Base-by-base conservation (phyloP, 352 stramenopile species). In the Phytopythium sindhum region DNA sequence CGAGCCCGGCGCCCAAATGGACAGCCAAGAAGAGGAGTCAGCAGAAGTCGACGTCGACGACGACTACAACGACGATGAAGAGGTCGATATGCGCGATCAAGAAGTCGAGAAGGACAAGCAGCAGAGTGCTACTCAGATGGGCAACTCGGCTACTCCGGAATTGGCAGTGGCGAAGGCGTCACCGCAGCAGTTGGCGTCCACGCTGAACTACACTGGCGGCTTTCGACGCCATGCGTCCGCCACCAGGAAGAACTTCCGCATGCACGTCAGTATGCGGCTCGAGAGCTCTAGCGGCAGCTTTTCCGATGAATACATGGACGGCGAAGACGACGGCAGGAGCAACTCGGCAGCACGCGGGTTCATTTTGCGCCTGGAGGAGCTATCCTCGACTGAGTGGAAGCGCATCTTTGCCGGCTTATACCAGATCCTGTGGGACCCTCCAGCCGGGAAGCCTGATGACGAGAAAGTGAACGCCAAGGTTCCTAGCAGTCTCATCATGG, bases 351-450 rank as follows among this genome's bases (percentile, higher is more conserved):
- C 82, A 10, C 78, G 84, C n/a, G 81, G 81, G 17, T 92, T 87
- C 64, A 64, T 92, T 31, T 54, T 90, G 23, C 71, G 78, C 0
- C 62, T 92, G 10, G 81, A 92, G 41, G 84, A 92, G 51, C 71
- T 92, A 35, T 87, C 81, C 1, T 70, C 74, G 50, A 60, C 47
- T 0, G 80, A 90, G 68, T 93, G 84, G 84, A 88, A 80, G 66
- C 66, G 66, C n/a, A 87, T 93, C 61, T 93, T 93, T 67, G 67
- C 60, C 12, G 70, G 81, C 3, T 61, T 93, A 21, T 93, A 81
- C 56, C 73, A 64, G 3, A 81, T 88, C 65, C 58, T 93, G 33
- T 86, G 75, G 76, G 66, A 47, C 8, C 8, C 47, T 28, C 39
- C 45, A 29, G 26, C 51, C 21, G 51, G 24, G 17, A 66, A 55